phyloP scores from a whole-genome alignment of 148 eudicot genomes.

The Talinum fruticosum region DNA sequence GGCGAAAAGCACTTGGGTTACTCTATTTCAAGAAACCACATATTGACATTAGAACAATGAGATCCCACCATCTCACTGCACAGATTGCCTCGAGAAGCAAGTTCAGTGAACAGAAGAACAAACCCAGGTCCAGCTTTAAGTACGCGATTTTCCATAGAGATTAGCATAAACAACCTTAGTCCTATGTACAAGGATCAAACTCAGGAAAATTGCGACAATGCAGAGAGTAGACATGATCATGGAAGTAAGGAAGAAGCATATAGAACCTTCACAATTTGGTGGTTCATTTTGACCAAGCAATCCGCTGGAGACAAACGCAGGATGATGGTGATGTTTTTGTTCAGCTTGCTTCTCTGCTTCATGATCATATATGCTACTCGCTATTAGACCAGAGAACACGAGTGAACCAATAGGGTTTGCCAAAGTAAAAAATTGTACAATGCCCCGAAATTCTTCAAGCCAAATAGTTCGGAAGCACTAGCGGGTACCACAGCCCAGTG shows the following conservation, averaged over 20 bases:
- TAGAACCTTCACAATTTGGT: slow-evolving; percentile 64
- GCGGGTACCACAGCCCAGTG: slow-evolving; percentile 99
- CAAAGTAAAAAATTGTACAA: slow-evolving; percentile 83
- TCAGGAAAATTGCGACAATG: slow-evolving; percentile 56
- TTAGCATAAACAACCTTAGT: slow-evolving; percentile 70
- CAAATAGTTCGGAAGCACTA: slow-evolving; percentile 88
- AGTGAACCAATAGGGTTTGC: slow-evolving; percentile 92
- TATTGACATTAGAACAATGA: slow-evolving; percentile 14
- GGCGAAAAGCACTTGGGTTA: slow-evolving; percentile 15
- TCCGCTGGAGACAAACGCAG: slow-evolving; percentile 18
- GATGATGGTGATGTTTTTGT: slow-evolving; percentile 25
- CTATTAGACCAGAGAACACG: slow-evolving; percentile 75
- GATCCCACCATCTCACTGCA: neutral
- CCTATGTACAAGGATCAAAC: slow-evolving; percentile 70
- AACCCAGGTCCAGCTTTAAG: slow-evolving; percentile 22
- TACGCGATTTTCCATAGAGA: slow-evolving; percentile 66
- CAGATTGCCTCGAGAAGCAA: neutral
- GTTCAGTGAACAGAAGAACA: neutral
- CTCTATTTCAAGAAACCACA: slow-evolving; percentile 5
- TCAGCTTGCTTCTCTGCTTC: slow-evolving; percentile 88
- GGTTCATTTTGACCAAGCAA: slow-evolving; percentile 46
- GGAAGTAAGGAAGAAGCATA: slow-evolving; percentile 80
- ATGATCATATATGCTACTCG: slow-evolving; percentile 76
- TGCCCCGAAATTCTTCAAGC: slow-evolving; percentile 82
- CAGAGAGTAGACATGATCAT: slow-evolving; percentile 81